Evolutionary conservation across 2,329 filamentous ascomycete genomes (phyloP).

Genomic region (Didymella glomerata): DNA sequence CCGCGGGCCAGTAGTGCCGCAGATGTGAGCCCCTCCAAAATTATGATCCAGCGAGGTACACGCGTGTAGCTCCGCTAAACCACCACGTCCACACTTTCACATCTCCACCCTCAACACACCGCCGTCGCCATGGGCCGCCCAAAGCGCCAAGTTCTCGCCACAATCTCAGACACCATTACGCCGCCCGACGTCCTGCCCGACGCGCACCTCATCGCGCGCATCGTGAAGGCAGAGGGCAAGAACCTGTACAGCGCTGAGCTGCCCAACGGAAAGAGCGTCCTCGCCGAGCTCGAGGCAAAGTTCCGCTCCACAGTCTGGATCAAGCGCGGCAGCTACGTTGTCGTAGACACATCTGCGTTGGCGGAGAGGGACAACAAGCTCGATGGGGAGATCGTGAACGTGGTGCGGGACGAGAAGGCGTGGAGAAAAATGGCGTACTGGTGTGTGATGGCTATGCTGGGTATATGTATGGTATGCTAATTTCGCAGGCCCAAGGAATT

Average conservation of each 20-base stretch:
- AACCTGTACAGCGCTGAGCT: conserved; percentile 84
- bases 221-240: conserved; percentile 85
- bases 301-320: conserved; percentile 96
- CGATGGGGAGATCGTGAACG: conserved; percentile 87
- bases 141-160: conserved; percentile 79
- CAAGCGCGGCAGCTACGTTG: conserved; percentile 84
- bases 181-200: conserved; percentile 63
- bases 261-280: conserved; percentile 67
- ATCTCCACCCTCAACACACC: not conserved
- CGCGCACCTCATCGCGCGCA: conserved; percentile 74
- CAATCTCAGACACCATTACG: conserved; percentile 74
- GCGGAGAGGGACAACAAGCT: conserved; percentile 78
- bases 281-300: conserved; percentile 82
- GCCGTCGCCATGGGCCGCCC: conserved; percentile 69
- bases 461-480: conserved; percentile 20
- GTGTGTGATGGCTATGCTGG: conserved; percentile 50
- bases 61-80: not conserved
- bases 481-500: conserved; percentile 76
- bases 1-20: conserved; percentile 1
- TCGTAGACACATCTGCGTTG: conserved; percentile 75
- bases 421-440: conserved; percentile 93
- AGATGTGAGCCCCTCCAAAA: conserved; percentile 21
- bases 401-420: conserved; percentile 87
- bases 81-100: not conserved
- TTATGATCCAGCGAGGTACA: conserved; percentile 7